A percentile compares a stretch with the other conserved stretches of the same genome.
Evolutionary conservation across 2,329 filamentous ascomycete genomes (phyloP).

Genomic region (Beauveria medogensis): DNA sequence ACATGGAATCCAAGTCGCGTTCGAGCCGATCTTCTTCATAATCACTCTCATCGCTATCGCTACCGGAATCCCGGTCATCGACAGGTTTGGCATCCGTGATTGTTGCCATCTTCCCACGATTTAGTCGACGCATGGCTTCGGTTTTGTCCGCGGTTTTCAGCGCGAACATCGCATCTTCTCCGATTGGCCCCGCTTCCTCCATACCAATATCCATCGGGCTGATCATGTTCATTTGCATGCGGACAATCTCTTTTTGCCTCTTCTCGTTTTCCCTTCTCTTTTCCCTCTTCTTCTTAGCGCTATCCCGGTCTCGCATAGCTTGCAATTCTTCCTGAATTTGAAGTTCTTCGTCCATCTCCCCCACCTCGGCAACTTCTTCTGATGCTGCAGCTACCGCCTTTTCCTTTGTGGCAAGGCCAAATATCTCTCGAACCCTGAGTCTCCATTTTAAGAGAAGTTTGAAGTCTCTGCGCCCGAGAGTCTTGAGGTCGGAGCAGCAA

Average conservation of each 20-base stretch:
- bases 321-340: constrained; percentile 83
- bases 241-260: constrained; percentile 89
- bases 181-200: constrained; percentile 72
- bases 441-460: constrained; percentile 85
- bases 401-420: constrained; percentile 77
- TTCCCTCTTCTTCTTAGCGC: constrained; percentile 70
- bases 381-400: constrained; percentile 34
- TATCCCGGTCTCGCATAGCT: constrained; percentile 70
- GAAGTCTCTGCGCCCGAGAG: constrained; percentile 91
- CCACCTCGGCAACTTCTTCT: constrained; percentile 72
- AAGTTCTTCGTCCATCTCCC: constrained; percentile 90
- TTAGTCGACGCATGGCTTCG: constrained; percentile 52
- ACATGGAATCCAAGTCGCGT: constrained; percentile 77
- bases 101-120: constrained; percentile 69
- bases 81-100: constrained; percentile 48
- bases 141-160: constrained; percentile 75
- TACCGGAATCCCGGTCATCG: constrained; percentile 29
- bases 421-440: constrained; percentile 79
- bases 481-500: constrained; percentile 77
- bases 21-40: constrained; percentile 78
- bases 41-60: constrained; percentile 60
- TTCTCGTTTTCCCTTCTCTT: constrained; percentile 82
- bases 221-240: constrained; percentile 96
- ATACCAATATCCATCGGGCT: constrained; percentile 93
- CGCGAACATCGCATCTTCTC: constrained; percentile 78